Evolutionary conservation across 1,284 basidiomycete genomes (phyloP), one percentile per base, ranked within the genome.

Genomic region (Puccinia polysora): DNA sequence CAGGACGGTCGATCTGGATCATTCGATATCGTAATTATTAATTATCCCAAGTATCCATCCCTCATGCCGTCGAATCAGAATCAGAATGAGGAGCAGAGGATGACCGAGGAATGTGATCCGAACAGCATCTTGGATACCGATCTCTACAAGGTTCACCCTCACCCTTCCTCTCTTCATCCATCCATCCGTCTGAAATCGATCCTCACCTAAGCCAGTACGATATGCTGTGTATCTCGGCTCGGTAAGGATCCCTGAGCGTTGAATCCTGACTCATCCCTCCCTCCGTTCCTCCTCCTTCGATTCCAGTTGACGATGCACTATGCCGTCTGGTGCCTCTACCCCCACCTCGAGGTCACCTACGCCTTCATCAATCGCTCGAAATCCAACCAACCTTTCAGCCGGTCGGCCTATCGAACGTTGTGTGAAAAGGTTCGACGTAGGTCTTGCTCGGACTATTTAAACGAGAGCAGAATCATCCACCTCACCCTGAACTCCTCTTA

Each of bases 271-370:
- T 55, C 18, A n/a, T 60, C 25, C 36, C n/a, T n/a, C n/a, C n/a
- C n/a, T n/a, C n/a, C n/a, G n/a, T n/a, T n/a, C n/a, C 14, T 25
- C 20, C 14, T 65, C 12, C 14, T 30, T 23, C 52, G 43, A 2
- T 6, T 23, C 43, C 78, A 96, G 91, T 83, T 97, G 64, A 93
- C 94, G 0, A 98, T 97, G 95, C 95, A 97, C 81, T 90, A 96
- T 81, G 93, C 92, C 0, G 87, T 97, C 12, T 79, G 89, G 70
- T 84, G 85, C n/a, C 86, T 89, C 77, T 96, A 92, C 77, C 88
- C 89, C 2, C 80, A 86, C 65, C 84, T 86, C 0, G 77, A 84
- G 18, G 87, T 82, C 43, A 85, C 85, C 1, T 91, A 94, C 81
- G 85, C 84, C 55, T 97, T 97, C 81, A 94, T 88, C 1, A 92